Conservation (phyloP, 2,329 filamentous ascomycete species). For the Phoma sp. region DNA sequence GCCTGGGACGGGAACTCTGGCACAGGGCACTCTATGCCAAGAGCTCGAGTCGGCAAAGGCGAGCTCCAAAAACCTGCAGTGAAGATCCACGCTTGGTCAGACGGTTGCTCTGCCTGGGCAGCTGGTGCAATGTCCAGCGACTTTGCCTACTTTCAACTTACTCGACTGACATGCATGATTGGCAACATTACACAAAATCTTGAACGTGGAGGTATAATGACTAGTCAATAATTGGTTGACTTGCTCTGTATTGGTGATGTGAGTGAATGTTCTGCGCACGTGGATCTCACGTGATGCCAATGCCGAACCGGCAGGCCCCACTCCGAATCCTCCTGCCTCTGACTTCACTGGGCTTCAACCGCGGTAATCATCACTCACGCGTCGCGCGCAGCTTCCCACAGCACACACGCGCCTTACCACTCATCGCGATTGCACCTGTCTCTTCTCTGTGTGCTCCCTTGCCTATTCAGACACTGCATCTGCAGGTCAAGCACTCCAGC, state of each 20-base stretch:
- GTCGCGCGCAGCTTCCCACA: slow-evolving; percentile 19
- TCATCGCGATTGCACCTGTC: slow-evolving; percentile 32
- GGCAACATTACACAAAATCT: too few relatives aligned
- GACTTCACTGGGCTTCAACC: slow-evolving; percentile 9
- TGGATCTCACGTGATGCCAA: slow-evolving; percentile 4
- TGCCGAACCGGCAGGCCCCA: slow-evolving; percentile 1
- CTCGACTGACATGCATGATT: too few relatives aligned
- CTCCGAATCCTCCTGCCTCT: slow-evolving; percentile 4
- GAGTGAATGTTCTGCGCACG: background rate
- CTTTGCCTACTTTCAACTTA: too few relatives aligned
- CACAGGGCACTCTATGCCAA: background rate
- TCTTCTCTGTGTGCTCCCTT: slow-evolving; percentile 37
- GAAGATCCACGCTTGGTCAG: too few relatives aligned
- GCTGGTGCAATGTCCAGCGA: too few relatives aligned
- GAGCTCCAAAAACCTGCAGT: too few relatives aligned
- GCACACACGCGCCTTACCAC: slow-evolving; percentile 15
- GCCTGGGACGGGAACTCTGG: background rate
- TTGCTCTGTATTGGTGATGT: too few relatives aligned
- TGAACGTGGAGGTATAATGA: too few relatives aligned
- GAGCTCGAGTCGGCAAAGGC: too few relatives aligned
- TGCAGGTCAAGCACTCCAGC: slow-evolving; percentile 32
- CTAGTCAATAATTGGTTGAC: too few relatives aligned
- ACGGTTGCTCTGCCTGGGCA: too few relatives aligned
- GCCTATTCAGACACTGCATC: slow-evolving; percentile 30
- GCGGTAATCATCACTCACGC: slow-evolving; percentile 18